These are phyloP conservation scores for Galerina sulciceps DNA, from an alignment of 768 basidiomycete genomes.

Conservation along the genomic window DNA sequence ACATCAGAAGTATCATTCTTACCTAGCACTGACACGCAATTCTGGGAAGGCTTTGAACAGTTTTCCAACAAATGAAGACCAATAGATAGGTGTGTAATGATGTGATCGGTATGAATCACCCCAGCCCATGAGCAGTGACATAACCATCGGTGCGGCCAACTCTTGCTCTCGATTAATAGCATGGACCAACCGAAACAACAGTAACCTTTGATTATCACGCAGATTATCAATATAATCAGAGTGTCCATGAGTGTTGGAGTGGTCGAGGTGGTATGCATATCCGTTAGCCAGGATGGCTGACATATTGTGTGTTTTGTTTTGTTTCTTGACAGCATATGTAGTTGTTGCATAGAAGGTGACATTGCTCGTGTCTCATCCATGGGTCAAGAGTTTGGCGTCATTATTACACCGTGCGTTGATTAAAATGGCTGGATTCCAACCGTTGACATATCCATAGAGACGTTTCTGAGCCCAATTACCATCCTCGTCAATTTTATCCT, in stretches of 20 bases:
- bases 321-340: slow-evolving; percentile 41
- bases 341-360: slow-evolving; percentile 35
- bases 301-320: slow-evolving; percentile 31
- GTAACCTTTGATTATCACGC: no score
- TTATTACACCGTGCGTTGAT: slow-evolving; percentile 38
- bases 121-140: slow-evolving; percentile 49
- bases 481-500: slow-evolving; percentile 23
- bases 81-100: slow-evolving; percentile 30
- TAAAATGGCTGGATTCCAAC: slow-evolving; percentile 28
- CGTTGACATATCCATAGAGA: slow-evolving; percentile 28
- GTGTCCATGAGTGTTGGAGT: no score
- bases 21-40: no score
- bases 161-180: slow-evolving; percentile 41
- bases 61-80: neutral
- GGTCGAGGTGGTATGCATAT: slow-evolving; percentile 25
- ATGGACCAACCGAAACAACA: no score
- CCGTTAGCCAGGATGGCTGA: slow-evolving; percentile 37
- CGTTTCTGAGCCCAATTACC: slow-evolving; percentile 31
- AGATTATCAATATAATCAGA: no score
- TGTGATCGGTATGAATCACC: slow-evolving; percentile 41
- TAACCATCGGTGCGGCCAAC: slow-evolving; percentile 38
- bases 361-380: slow-evolving; percentile 34
- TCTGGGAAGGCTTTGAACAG: neutral
- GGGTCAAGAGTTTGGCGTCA: slow-evolving; percentile 43
- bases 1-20: no score